A percentile compares a stretch with the other conserved stretches of the same genome.
phyloP scores from a whole-genome alignment of 176 grass and related monocot species.

The Eragrostis nindensis region DNA sequence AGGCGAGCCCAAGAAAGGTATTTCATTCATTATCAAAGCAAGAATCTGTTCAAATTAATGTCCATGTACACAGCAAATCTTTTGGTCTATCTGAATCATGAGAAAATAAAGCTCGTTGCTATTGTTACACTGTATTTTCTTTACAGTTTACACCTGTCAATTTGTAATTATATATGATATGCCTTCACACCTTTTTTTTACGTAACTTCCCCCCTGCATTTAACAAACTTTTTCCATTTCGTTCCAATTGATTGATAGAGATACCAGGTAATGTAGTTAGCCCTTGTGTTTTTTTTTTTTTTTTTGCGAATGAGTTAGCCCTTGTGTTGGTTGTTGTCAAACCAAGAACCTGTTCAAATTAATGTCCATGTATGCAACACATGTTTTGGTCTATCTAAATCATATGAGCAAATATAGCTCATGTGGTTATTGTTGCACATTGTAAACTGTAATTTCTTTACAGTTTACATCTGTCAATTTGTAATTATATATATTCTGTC shows the following conservation, averaged over 20 bases:
- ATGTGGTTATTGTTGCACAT: background rate
- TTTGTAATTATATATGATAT: constrained; percentile 13
- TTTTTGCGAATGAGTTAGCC: too few species aligned
- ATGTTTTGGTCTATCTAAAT: constrained; percentile 10
- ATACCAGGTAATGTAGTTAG: constrained; percentile 15
- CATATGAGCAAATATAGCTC: background rate
- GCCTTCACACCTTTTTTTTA: constrained; percentile 12
- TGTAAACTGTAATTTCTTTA: background rate
- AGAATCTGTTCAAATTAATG: background rate
- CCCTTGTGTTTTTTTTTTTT: too few species aligned
- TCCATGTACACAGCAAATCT: background rate
- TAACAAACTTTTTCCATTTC: background rate
- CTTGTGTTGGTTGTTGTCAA: background rate
- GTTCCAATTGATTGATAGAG: constrained; percentile 19
- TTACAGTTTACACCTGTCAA: background rate
- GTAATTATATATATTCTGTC: constrained; percentile 9
- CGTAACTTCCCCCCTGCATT: too few species aligned
- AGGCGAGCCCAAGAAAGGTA: constrained; percentile 25
- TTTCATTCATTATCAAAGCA: background rate
- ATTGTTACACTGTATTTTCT: constrained; percentile 11
- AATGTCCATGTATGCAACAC: background rate
- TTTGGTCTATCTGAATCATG: constrained; percentile 15
- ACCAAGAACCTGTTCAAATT: too few species aligned
- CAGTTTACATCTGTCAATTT: background rate
- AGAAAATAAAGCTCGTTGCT: background rate